Base-by-base conservation (phyloP, 805 yeast species). In the Candida cerambycidarum region DNA sequence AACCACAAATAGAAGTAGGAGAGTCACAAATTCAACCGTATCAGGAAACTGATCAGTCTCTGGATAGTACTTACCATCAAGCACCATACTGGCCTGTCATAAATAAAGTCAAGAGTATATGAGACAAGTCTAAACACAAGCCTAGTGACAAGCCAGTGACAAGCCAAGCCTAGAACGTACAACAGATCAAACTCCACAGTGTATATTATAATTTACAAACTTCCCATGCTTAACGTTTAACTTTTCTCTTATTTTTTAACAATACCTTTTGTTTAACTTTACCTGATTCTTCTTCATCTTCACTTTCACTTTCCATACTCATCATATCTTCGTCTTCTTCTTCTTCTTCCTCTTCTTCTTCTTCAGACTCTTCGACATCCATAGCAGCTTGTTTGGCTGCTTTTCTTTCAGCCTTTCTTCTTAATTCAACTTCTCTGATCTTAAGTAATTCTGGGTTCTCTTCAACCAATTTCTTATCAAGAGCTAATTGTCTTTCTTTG, bases 361-460 rank as follows among this genome's bases (percentile, higher is more conserved):
- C 76, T 41, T 54, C 52, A 15, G 54, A 62, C 12, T 66, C 79
- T 45, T 65, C 78, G 30, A 61, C 72, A 5, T 63, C 75, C 56
- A 62, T 70, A 37, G 63, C 72, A 43, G 67, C 78, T 43, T 69
- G 82, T 60, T 68, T 80, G 43, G 79, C 81, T 53, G 83, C 84
- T 53, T 71, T 75, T 69, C 77, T 85, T 54, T 90, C 89, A 43
- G 82, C 80, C 68, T 73, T 78, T 63, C 82, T 80, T 59, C 87
- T 82, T 52, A 89, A 67, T 72, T 90, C 97, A 44, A 90, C 97
- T 29, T 89, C 97, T 75, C 97, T 86, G 78, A 89, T 81, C 67
- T 80, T 85, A 70, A 93, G 77, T 62, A 92, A 73, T 62, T 86
- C 96, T 54, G 96, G 96, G 71, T 93, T 80, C 44, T 79, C 72